Evolutionary conservation across 805 yeast genomes (phyloP).

Genomic region (Brettanomyces sp.): DNA sequence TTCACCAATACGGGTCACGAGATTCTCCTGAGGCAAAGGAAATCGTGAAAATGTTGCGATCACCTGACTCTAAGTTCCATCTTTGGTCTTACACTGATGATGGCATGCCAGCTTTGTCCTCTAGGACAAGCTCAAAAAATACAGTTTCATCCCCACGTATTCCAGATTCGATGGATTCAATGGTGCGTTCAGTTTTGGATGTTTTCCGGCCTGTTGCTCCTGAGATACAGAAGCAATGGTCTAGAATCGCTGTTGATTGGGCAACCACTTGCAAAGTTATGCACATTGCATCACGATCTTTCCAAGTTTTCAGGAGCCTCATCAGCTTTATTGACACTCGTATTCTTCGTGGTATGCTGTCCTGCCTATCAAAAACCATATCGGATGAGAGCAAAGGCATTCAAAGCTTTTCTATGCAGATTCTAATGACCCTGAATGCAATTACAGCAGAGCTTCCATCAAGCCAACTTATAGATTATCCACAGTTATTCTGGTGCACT

Average conservation of each 20-base stretch:
- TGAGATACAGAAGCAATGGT: constrained; percentile 71
- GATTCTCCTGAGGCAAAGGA: constrained; percentile 45
- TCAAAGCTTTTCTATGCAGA: constrained; percentile 96
- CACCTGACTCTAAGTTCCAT: constrained; percentile 36
- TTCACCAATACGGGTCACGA: constrained; percentile 50
- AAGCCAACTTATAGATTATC: constrained; percentile 72
- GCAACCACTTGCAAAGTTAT: constrained; percentile 96
- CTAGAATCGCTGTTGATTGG: constrained; percentile 76
- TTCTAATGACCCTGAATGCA: constrained; percentile 90
- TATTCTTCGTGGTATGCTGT: constrained; percentile 90
- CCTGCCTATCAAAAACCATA: constrained; percentile 84
- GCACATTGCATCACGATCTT: constrained; percentile 93
- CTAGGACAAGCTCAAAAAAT: not conserved
- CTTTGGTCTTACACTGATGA: constrained; percentile 61
- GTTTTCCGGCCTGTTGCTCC: constrained; percentile 42
- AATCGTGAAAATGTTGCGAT: constrained; percentile 49
- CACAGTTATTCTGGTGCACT: constrained; percentile 91
- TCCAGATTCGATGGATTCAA: constrained; percentile 73
- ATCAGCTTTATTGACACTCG: constrained; percentile 73
- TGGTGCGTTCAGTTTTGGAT: constrained; percentile 54
- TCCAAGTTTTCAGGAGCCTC: constrained; percentile 82
- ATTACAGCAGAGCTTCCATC: constrained; percentile 79
- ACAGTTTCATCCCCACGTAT: constrained; percentile 34
- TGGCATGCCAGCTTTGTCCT: constrained; percentile 27
- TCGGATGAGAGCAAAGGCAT: constrained; percentile 84